Evolutionary conservation across 768 basidiomycete species (phyloP).

Genomic region (Macrolepiota fuliginosa): DNA sequence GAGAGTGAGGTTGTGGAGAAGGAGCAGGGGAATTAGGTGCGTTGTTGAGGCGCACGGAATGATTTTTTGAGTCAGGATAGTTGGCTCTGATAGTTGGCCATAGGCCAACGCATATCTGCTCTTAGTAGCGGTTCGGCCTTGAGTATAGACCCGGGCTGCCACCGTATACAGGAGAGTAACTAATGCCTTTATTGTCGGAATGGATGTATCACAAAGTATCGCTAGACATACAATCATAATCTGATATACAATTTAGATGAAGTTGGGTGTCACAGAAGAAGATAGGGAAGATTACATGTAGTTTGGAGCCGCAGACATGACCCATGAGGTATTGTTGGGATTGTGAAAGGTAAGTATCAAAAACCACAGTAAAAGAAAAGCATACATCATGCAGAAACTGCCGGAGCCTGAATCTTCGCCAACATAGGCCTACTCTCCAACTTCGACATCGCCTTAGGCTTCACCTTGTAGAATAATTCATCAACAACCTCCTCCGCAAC

Average conservation of each 20-base stretch:
- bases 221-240: not conserved
- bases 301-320: not conserved
- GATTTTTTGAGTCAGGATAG: not conserved
- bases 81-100: not conserved
- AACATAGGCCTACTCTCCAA: not conserved
- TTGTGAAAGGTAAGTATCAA: not conserved
- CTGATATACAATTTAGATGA: not conserved
- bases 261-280: not conserved
- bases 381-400: not conserved
- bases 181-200: not conserved
- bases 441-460: not conserved
- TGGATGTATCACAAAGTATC: not conserved
- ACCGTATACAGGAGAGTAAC: not conserved
- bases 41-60: not conserved
- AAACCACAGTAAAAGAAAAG: not conserved
- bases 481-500: slow-evolving; percentile 22
- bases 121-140: not conserved
- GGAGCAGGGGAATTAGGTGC: not conserved
- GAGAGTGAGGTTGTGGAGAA: not conserved
- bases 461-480: slow-evolving; percentile 5
- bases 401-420: not conserved
- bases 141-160: not conserved
- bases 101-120: not conserved
- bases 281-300: not conserved
- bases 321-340: not conserved